Conservation (phyloP, 106 monocot species). For the Platanthera zijinensis region DNA sequence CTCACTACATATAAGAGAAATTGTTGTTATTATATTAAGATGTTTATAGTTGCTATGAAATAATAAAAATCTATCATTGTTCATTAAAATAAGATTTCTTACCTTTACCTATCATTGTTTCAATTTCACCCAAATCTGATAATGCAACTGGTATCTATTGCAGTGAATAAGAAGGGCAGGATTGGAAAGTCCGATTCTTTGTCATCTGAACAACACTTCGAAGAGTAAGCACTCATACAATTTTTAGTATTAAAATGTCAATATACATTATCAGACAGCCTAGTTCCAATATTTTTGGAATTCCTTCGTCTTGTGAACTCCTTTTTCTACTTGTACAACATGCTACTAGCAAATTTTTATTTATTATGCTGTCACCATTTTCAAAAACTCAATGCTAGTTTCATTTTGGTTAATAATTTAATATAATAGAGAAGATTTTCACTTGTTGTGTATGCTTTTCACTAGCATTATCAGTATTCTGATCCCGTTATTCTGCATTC, state of each 20-base stretch:
- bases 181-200: not conserved
- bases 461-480: not conserved
- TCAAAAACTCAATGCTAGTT: not conserved
- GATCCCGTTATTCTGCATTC: too few species aligned
- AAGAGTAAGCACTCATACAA: constrained; percentile 10
- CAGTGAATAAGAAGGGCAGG: not conserved
- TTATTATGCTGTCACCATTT: not conserved
- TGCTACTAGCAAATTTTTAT: not conserved
- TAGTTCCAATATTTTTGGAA: not conserved
- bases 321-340: not conserved
- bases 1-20: not conserved
- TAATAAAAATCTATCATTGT: not conserved
- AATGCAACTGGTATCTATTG: not conserved
- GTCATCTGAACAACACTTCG: not conserved
- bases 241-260: not conserved
- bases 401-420: not conserved
- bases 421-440: not conserved
- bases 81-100: not conserved
- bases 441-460: not conserved
- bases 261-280: not conserved
- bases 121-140: not conserved
- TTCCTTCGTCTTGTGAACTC: not conserved
- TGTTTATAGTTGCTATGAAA: not conserved
- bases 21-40: not conserved
- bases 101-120: not conserved